These are phyloP conservation scores for Colletotrichum liriopes DNA, from an alignment of 2,329 filamentous ascomycete species.

Conservation along the genomic window DNA sequence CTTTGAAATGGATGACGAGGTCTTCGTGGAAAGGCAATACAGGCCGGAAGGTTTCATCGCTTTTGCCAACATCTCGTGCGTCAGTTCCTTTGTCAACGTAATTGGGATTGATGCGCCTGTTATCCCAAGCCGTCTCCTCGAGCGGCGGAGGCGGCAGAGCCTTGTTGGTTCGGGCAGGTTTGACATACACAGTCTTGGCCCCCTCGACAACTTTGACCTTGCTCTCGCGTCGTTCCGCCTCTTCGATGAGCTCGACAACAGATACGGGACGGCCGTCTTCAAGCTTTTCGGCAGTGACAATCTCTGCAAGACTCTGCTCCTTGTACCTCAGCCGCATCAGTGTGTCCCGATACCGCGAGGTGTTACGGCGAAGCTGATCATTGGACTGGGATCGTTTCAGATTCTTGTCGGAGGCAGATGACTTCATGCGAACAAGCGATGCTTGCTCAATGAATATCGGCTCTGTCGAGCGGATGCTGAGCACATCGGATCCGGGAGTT, in stretches of 20 bases:
- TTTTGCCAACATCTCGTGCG: conserved; percentile 42
- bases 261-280: conserved; percentile 48
- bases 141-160: conserved; percentile 47
- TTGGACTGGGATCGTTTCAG: conserved; percentile 56
- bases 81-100: conserved; percentile 32
- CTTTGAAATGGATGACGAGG: conserved; percentile 69
- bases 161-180: conserved; percentile 49
- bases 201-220: conserved; percentile 48
- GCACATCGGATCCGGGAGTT: conserved; percentile 54
- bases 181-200: conserved; percentile 52
- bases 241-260: conserved; percentile 46
- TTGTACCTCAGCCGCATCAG: conserved; percentile 24
- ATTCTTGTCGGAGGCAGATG: conserved; percentile 46
- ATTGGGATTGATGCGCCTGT: conserved; percentile 46
- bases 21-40: conserved; percentile 71
- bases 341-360: conserved; percentile 52
- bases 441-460: conserved; percentile 59
- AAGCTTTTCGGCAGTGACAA: background rate
- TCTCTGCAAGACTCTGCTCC: conserved; percentile 20
- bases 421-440: conserved; percentile 55
- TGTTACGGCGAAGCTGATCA: conserved; percentile 52
- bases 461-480: conserved; percentile 54
- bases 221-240: conserved; percentile 44
- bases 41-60: conserved; percentile 56
- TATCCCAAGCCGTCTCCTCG: conserved; percentile 36